Evolutionary conservation across 2,329 filamentous ascomycete genomes (phyloP).

Genomic region (Penicillium concentricum): DNA sequence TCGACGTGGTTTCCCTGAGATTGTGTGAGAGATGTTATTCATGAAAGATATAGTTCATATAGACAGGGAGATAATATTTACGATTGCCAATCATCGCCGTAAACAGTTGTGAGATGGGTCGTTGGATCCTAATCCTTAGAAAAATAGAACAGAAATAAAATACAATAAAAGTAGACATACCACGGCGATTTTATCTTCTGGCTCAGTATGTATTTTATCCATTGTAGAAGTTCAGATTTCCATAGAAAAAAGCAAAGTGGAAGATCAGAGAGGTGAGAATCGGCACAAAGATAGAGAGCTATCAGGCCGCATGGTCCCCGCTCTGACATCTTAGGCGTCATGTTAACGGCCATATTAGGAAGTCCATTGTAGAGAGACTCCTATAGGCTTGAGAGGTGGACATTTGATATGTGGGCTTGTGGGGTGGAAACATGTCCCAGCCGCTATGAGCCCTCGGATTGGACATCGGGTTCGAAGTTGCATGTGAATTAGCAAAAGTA

Average conservation of each 20-base stretch:
- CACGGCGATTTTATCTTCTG: not conserved
- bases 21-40: constrained; percentile 13
- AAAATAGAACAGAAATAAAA: not conserved
- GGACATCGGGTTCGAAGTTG: not conserved
- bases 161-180: not conserved
- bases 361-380: too few species aligned
- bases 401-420: not conserved
- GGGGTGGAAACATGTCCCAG: not conserved
- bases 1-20: constrained; percentile 19
- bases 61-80: not conserved
- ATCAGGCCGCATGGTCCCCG: too few species aligned
- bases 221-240: not conserved
- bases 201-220: not conserved
- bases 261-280: too few species aligned
- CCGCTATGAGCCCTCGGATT: not conserved
- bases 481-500: not conserved
- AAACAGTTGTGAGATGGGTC: not conserved
- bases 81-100: constrained; percentile 13
- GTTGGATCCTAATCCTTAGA: not conserved
- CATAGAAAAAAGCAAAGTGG: not conserved
- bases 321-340: not conserved
- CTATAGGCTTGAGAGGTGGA: not conserved
- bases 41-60: constrained; percentile 17
- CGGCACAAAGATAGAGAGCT: too few species aligned
- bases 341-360: not conserved